Conservation (phyloP, 495 filamentous ascomycete genomes). For the Lichenothelia convexa region DNA sequence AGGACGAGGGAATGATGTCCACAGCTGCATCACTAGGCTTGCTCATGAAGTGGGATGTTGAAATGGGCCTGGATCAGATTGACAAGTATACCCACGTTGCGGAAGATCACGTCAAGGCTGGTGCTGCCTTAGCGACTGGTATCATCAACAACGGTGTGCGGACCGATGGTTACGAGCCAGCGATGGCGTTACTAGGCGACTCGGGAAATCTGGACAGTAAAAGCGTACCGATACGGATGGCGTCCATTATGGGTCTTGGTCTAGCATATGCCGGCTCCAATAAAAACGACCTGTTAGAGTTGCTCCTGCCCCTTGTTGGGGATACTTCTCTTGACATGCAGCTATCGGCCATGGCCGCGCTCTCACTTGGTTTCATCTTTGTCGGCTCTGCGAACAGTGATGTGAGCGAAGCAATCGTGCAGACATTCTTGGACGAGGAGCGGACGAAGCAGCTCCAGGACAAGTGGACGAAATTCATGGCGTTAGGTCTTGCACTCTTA, state of each 20-base stretch:
- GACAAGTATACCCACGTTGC: constrained; percentile 74
- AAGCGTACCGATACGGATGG: constrained; percentile 53
- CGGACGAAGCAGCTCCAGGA: constrained; percentile 73
- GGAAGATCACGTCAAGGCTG: constrained; percentile 79
- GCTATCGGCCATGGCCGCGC: constrained; percentile 85
- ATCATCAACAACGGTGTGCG: constrained; percentile 86
- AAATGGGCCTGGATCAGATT: constrained; percentile 72
- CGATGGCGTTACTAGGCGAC: constrained; percentile 56
- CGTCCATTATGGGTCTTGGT: constrained; percentile 89
- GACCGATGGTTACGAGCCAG: constrained; percentile 70
- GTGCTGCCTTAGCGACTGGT: constrained; percentile 74
- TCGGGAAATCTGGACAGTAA: constrained; percentile 50
- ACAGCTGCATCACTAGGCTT: constrained; percentile 86
- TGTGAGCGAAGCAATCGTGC: constrained; percentile 73
- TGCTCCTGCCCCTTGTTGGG: constrained; percentile 67
- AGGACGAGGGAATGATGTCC: constrained; percentile 93
- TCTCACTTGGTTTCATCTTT: constrained; percentile 77
- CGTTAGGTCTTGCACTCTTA: constrained; percentile 78
- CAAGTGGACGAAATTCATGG: constrained; percentile 96
- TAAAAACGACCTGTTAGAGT: constrained; percentile 61
- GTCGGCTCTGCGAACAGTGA: constrained; percentile 82
- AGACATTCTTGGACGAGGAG: constrained; percentile 80
- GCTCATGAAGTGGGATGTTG: constrained; percentile 78
- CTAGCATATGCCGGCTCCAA: constrained; percentile 85
- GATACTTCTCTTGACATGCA: constrained; percentile 79